These are phyloP conservation scores for Daldinia vernicosa DNA, from an alignment of 495 filamentous ascomycete genomes.

Conservation along the genomic window DNA sequence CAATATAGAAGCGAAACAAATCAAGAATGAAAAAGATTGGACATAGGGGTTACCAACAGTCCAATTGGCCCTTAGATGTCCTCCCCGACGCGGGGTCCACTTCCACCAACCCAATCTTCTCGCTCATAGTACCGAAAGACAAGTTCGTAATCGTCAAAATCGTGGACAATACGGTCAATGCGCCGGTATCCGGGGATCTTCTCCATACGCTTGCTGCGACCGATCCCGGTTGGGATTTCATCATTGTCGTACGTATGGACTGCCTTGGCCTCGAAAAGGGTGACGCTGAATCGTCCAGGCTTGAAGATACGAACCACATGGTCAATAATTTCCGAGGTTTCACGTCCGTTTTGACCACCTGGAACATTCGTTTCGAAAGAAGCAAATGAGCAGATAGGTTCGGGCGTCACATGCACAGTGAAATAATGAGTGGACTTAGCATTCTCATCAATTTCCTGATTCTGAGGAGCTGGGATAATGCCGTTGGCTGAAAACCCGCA, in stretches of 20 bases:
- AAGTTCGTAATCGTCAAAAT: constrained; percentile 96
- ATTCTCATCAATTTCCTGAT: constrained; percentile 55
- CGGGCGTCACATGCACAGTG: constrained; percentile 98
- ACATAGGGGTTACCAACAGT: neutral
- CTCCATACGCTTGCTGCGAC: constrained; percentile 76
- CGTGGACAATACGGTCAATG: constrained; percentile 94
- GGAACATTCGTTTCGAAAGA: constrained; percentile 99
- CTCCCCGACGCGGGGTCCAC: constrained; percentile 75
- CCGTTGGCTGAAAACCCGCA: constrained; percentile 99
- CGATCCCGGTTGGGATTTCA: constrained; percentile 49
- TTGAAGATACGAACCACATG: constrained; percentile 96
- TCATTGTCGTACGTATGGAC: constrained; percentile 54
- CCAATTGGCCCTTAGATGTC: constrained; percentile 32
- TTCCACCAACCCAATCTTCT: constrained; percentile 83
- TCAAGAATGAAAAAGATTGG: constrained; percentile 1
- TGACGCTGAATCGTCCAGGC: constrained; percentile 95
- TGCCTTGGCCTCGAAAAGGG: constrained; percentile 90
- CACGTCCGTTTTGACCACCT: constrained; percentile 84
- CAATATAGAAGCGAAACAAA: constrained; percentile 19
- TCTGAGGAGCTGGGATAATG: constrained; percentile 80
- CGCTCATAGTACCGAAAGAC: constrained; percentile 97
- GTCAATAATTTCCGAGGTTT: constrained; percentile 88
- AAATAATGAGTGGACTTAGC: constrained; percentile 85
- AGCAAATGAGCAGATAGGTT: constrained; percentile 97
- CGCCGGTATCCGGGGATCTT: constrained; percentile 85